These are phyloP conservation scores for Boehmeria nivea DNA, from an alignment of 306 rosid species.

Conservation along the genomic window DNA sequence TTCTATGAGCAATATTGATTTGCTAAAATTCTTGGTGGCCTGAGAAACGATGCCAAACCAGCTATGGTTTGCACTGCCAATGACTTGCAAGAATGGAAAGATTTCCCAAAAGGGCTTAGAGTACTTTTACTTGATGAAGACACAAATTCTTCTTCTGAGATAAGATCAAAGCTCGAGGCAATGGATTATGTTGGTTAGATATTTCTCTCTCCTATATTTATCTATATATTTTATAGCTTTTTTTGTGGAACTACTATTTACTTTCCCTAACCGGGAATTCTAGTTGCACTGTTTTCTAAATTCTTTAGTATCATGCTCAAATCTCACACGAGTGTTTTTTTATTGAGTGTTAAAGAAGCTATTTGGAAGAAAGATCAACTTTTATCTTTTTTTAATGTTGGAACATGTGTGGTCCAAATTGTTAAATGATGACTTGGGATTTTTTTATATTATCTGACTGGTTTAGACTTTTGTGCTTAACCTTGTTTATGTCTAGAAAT, in stretches of 20 bases:
- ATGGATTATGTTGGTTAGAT: slow-evolving; percentile 81
- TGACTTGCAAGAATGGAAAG: slow-evolving; percentile 91
- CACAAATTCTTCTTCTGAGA: slow-evolving; percentile 58
- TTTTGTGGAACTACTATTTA: not conserved
- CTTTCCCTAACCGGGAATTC: slow-evolving; percentile 18
- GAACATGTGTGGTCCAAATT: too few species aligned
- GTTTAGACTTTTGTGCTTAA: too few species aligned
- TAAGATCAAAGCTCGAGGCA: slow-evolving; percentile 68
- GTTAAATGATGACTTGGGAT: too few species aligned
- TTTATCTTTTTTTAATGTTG: not conserved
- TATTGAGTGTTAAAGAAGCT: not conserved
- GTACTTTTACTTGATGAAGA: slow-evolving; percentile 90
- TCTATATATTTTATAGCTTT: not conserved
- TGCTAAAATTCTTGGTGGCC: slow-evolving; percentile 23
- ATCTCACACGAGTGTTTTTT: too few species aligned
- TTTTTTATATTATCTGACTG: not conserved
- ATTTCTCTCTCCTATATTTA: slow-evolving; percentile 4
- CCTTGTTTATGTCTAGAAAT: too few species aligned
- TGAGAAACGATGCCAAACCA: slow-evolving; percentile 94
- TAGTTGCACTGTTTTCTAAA: too few species aligned
- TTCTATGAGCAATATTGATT: slow-evolving; percentile 28
- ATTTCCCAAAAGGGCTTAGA: slow-evolving; percentile 91
- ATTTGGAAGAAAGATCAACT: not conserved
- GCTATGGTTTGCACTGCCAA: slow-evolving; percentile 98
- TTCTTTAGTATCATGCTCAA: too few species aligned